A percentile compares a stretch with the other conserved stretches of the same genome.
Conservation (phyloP, 2,329 filamentous ascomycete genomes). For the Aschersonia sp. region DNA sequence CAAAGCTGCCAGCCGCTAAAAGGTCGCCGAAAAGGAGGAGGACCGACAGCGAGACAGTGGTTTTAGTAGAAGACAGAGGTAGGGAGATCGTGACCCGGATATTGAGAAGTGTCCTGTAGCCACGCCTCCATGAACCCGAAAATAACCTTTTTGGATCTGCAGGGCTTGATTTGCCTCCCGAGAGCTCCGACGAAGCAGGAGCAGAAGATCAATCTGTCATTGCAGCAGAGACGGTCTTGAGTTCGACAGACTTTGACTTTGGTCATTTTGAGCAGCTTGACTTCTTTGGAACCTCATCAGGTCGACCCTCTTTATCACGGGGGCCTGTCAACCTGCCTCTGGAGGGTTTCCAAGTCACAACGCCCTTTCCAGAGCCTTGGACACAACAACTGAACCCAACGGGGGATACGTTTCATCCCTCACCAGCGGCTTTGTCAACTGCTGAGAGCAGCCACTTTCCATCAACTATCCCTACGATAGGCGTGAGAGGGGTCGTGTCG, state of each 20-base stretch:
- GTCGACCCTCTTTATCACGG: slow-evolving; percentile 10
- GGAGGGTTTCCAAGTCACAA: slow-evolving; percentile 6
- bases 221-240: slow-evolving; percentile 15
- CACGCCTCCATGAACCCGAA: no score
- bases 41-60: slow-evolving; percentile 18
- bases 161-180: slow-evolving; percentile 13
- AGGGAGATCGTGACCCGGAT: slow-evolving; percentile 8
- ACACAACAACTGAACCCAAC: slow-evolving; percentile 6
- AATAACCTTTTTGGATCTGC: background rate
- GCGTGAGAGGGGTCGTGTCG: background rate
- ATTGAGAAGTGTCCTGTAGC: no score
- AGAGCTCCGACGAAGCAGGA: slow-evolving; percentile 8
- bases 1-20: slow-evolving; percentile 7
- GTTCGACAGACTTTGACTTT: slow-evolving; percentile 19
- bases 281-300: slow-evolving; percentile 9
- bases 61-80: slow-evolving; percentile 19
- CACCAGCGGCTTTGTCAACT: background rate
- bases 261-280: slow-evolving; percentile 16
- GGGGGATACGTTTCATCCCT: slow-evolving; percentile 4
- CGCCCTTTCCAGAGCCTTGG: slow-evolving; percentile 12
- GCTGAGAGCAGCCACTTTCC: background rate
- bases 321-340: slow-evolving; percentile 7
- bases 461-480: background rate
- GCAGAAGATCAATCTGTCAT: slow-evolving; percentile 13
- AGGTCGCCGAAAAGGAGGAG: slow-evolving; percentile 23